Evolutionary conservation across 768 basidiomycete genomes (phyloP), one percentile per base, ranked within the genome.

Genomic region (Rhizopogon sp.): DNA sequence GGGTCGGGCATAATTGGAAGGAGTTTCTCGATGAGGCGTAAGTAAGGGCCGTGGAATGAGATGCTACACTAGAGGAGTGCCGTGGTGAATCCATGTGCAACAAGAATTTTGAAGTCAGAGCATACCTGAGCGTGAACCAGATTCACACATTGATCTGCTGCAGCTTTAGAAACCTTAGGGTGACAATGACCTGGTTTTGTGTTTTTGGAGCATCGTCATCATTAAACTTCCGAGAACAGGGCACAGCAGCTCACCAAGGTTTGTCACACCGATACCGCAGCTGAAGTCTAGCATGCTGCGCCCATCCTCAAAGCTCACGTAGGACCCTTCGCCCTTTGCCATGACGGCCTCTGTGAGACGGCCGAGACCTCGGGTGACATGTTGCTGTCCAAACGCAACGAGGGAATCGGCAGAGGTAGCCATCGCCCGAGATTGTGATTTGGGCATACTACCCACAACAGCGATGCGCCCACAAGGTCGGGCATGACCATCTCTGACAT

Each of bases 1-100:
- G 85, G 79, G 71, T 95, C 74, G 2, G 95, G 95, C 93, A 98
- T 94, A 56, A 88, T 73, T 0, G 93, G 90, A 11, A 96, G 72
- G 6, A 98, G 79, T 53, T 80, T 81, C 68, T 96, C 82, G 64
- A 98, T 88, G 62, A 98, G 88, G 49, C 84, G 78, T 17, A 97
- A 79, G 71, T 96, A 93, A 0, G 93, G 91, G 59, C 80, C 83
- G 62, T 91, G 85, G 76, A 91, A 88, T 5, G 86, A 88, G 63
- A 97, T 92, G 74, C 89, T 90, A 70, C 90, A 90, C 90, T 95
- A 63, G 54, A 39, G 35, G n/a, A 22, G n/a, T 22, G 13, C 9
- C 33, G 33, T 25, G 22, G 14, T 16, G 17, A 17, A 31, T 13
- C 28, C 11, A 17, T 20, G 28, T 16, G 31, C 14, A 41, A 44